phyloP scores from a whole-genome alignment of 352 stramenopile species.

The Elongisporangium anandrum region DNA sequence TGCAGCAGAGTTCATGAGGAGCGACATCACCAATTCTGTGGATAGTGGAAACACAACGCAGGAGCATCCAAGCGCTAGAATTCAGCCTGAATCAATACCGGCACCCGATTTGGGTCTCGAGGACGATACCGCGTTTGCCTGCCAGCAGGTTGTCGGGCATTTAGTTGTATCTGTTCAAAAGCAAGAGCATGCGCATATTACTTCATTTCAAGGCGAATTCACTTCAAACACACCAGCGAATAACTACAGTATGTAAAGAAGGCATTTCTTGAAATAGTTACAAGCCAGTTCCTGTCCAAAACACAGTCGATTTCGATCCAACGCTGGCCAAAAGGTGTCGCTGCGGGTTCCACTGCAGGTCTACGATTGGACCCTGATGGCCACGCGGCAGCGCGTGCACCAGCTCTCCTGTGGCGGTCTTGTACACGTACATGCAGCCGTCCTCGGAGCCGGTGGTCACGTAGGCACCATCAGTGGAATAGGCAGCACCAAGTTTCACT shows the following conservation, averaged over 20 bases:
- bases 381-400: slow-evolving; percentile 49
- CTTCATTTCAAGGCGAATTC: background rate
- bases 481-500: slow-evolving; percentile 53
- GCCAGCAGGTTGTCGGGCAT: background rate
- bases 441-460: slow-evolving; percentile 70
- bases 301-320: slow-evolving; percentile 67
- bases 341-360: slow-evolving; percentile 82
- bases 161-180: background rate
- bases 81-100: background rate
- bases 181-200: background rate
- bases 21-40: background rate
- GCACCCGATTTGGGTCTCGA: background rate
- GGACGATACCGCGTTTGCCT: background rate
- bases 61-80: background rate
- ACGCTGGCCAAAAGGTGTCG: slow-evolving; percentile 72
- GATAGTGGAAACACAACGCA: background rate
- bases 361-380: slow-evolving; percentile 58
- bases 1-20: background rate
- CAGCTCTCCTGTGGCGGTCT: slow-evolving; percentile 46
- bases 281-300: slow-evolving; percentile 45
- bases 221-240: background rate
- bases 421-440: slow-evolving; percentile 71
- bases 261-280: background rate
- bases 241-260: background rate
- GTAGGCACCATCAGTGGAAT: slow-evolving; percentile 74